Conservation (phyloP, 1,284 basidiomycete genomes). For the Boletus smithii region DNA sequence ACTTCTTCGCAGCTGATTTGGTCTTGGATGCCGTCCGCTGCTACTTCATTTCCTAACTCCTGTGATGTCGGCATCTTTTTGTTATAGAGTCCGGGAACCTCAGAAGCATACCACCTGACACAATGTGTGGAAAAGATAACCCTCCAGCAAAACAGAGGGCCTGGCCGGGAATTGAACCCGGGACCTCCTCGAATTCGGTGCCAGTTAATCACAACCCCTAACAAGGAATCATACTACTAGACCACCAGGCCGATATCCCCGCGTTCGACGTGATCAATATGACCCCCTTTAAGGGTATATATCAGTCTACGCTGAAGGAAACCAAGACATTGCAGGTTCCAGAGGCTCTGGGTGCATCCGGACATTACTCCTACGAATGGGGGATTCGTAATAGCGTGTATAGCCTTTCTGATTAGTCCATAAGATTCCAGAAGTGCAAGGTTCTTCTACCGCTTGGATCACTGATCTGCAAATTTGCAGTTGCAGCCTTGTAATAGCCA, state of each 20-base stretch:
- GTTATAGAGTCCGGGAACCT: conserved; percentile 14
- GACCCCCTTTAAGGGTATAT: neutral
- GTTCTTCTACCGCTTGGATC: neutral
- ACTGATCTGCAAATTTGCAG: conserved; percentile 7
- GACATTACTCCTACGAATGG: too few species aligned
- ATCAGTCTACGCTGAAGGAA: too few species aligned
- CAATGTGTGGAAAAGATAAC: conserved; percentile 8
- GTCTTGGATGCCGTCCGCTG: neutral
- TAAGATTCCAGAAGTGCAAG: neutral
- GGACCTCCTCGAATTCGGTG: conserved; percentile 10
- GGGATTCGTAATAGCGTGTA: too few species aligned
- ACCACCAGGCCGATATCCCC: conserved; percentile 43
- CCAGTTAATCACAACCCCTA: too few species aligned
- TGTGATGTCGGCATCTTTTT: conserved; percentile 8
- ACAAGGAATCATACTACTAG: conserved; percentile 60
- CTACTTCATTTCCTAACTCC: conserved; percentile 16
- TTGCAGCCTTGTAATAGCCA: neutral
- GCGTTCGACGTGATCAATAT: neutral
- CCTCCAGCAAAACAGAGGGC: neutral
- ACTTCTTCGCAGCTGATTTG: conserved; percentile 13
- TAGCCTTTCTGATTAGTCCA: too few species aligned
- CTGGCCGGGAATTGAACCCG: conserved; percentile 6
- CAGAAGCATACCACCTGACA: too few species aligned
- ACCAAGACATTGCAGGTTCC: too few species aligned
- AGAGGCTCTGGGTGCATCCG: neutral